These are phyloP conservation scores for Galium porrigens DNA, from an alignment of 305 asterid genomes.

Conservation along the genomic window DNA sequence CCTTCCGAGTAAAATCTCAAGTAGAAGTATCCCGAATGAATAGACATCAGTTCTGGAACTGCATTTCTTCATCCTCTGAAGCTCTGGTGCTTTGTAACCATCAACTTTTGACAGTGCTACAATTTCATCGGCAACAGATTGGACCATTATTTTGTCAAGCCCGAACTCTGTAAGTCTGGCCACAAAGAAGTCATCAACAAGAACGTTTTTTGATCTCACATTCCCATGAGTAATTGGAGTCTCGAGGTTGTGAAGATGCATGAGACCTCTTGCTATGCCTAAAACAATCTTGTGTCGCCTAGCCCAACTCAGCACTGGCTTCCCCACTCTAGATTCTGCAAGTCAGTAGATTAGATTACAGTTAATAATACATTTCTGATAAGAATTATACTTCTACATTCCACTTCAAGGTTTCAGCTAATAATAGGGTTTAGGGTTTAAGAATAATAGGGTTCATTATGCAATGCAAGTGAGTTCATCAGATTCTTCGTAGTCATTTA, in stretches of 20 bases:
- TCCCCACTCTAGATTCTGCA: constrained; percentile 76
- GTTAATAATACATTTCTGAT: constrained; percentile 1
- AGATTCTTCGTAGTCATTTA: neutral
- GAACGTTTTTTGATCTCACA: constrained; percentile 63
- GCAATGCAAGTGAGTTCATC: neutral
- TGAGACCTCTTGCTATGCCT: constrained; percentile 77
- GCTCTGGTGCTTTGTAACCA: constrained; percentile 93
- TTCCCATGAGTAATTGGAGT: constrained; percentile 85
- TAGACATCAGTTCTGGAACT: constrained; percentile 73
- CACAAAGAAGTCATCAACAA: constrained; percentile 72
- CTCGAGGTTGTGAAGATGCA: constrained; percentile 72
- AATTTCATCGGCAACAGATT: constrained; percentile 67
- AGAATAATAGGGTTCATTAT: neutral
- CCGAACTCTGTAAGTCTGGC: constrained; percentile 84
- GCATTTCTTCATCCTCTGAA: constrained; percentile 84
- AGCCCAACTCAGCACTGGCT: constrained; percentile 78
- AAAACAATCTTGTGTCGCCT: constrained; percentile 88
- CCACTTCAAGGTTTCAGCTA: neutral
- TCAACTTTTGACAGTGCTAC: constrained; percentile 58
- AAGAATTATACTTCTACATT: neutral
- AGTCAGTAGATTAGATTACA: constrained; percentile 8
- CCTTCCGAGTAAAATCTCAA: constrained; percentile 74
- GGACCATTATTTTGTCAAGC: constrained; percentile 81
- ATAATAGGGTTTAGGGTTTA: no score
- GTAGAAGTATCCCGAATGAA: constrained; percentile 71